Conservation (phyloP, 2,329 filamentous ascomycete species). For the Botrytis medusae region DNA sequence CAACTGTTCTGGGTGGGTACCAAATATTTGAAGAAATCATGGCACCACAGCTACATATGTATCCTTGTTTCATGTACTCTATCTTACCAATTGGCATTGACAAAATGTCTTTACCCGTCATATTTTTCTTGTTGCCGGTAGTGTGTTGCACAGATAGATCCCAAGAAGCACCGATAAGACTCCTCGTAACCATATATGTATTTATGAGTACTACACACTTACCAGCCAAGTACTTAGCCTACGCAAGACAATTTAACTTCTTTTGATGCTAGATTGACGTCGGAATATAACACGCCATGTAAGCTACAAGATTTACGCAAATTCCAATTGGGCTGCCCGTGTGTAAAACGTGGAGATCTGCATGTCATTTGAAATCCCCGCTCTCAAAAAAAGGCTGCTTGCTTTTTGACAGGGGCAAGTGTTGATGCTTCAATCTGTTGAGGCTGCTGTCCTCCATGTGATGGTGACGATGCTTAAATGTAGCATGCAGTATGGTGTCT, state of each 20-base stretch:
- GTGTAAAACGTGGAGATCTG: slow-evolving; percentile 13
- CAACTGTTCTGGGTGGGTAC: slow-evolving; percentile 14
- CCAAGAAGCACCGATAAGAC: slow-evolving; percentile 4
- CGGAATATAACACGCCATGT: neutral
- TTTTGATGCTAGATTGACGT: slow-evolving; percentile 9
- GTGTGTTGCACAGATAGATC: slow-evolving; percentile 4
- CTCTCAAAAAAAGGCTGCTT: neutral
- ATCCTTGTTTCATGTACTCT: slow-evolving; percentile 9
- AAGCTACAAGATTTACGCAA: neutral
- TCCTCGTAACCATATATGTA: neutral
- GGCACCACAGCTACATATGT: slow-evolving; percentile 4
- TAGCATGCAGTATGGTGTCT: neutral
- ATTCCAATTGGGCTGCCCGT: neutral
- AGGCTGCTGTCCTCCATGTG: slow-evolving; percentile 1
- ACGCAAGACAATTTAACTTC: neutral
- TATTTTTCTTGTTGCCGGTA: neutral
- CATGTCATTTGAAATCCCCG: neutral
- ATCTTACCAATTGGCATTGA: slow-evolving; percentile 1
- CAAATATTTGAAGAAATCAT: slow-evolving; percentile 16
- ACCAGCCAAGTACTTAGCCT: neutral
- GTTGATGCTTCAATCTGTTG: slow-evolving; percentile 1
- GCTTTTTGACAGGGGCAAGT: neutral
- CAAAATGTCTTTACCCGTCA: slow-evolving; percentile 8
- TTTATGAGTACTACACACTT: neutral
- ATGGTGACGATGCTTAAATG: neutral